phyloP scores from a whole-genome alignment of 1,139 yeast species.

The Casaregolazyma suthepensis region DNA sequence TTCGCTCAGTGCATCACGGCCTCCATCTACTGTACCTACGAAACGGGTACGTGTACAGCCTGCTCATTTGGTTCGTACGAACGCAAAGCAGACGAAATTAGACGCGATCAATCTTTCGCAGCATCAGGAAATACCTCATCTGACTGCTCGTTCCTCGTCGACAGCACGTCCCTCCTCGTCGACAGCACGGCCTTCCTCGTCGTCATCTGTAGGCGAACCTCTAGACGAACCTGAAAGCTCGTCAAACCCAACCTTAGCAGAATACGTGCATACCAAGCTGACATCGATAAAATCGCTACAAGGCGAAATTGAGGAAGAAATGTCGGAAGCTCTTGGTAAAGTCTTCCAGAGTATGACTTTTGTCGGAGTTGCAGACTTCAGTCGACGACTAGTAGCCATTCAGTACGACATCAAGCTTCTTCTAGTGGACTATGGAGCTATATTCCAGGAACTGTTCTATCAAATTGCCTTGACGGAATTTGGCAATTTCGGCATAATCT shows the following conservation, averaged over 20 bases:
- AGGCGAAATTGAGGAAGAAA: slow-evolving; percentile 41
- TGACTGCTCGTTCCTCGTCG: background rate
- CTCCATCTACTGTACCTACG: slow-evolving; percentile 5
- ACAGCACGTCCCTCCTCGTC: too few species aligned
- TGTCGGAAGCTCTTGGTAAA: slow-evolving; percentile 54
- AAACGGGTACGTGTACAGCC: slow-evolving; percentile 30
- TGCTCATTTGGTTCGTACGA: slow-evolving; percentile 50
- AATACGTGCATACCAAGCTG: slow-evolving; percentile 18
- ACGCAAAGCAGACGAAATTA: slow-evolving; percentile 57
- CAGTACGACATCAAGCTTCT: slow-evolving; percentile 76
- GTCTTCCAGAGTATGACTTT: slow-evolving; percentile 65
- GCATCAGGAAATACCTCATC: background rate
- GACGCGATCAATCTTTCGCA: slow-evolving; percentile 29
- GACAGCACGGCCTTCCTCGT: background rate
- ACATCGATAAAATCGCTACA: slow-evolving; percentile 45
- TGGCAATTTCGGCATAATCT: slow-evolving; percentile 68
- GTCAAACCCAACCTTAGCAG: background rate
- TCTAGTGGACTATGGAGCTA: slow-evolving; percentile 72
- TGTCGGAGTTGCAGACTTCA: slow-evolving; percentile 77
- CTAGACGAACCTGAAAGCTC: background rate
- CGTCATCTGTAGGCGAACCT: background rate
- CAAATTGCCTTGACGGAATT: slow-evolving; percentile 76
- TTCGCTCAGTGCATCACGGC: slow-evolving; percentile 3
- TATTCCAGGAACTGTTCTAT: slow-evolving; percentile 63
- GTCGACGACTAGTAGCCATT: slow-evolving; percentile 64